phyloP scores from a whole-genome alignment of 1,284 basidiomycete genomes.

The Fomitiporia mediterranea region DNA sequence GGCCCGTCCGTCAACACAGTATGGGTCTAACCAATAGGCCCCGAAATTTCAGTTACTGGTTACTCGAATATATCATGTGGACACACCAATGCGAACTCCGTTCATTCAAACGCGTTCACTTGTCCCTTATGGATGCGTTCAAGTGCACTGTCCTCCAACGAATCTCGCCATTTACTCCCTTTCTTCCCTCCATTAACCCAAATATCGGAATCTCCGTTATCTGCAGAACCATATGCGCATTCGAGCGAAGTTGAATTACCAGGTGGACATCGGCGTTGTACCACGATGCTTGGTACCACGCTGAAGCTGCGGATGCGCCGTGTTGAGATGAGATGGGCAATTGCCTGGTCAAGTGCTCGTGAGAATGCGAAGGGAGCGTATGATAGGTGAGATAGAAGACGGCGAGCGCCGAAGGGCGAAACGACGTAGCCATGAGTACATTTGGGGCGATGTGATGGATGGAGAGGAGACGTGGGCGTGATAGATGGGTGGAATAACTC shows the following conservation, averaged over 20 bases:
- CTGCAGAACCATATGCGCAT: background rate
- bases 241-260: background rate
- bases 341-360: constrained; percentile 70
- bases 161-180: constrained; percentile 56
- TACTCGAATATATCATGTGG: too few species aligned
- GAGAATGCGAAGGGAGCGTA: constrained; percentile 70
- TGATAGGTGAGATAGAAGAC: constrained; percentile 48
- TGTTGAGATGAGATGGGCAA: constrained; percentile 61
- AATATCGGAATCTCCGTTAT: constrained; percentile 13
- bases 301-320: constrained; percentile 53
- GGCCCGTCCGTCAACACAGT: too few species aligned
- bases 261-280: constrained; percentile 55
- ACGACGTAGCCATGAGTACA: constrained; percentile 69
- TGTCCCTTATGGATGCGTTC: background rate
- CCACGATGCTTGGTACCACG: constrained; percentile 57
- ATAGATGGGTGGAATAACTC: constrained; percentile 41
- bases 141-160: constrained; percentile 39
- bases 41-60: too few species aligned
- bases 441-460: constrained; percentile 55
- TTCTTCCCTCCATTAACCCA: constrained; percentile 24
- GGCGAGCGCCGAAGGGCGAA: constrained; percentile 48
- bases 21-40: too few species aligned
- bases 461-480: constrained; percentile 30
- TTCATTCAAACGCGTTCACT: background rate
- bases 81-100: too few species aligned